Evolutionary conservation across 1,139 yeast species (phyloP), one percentile per base, ranked within the genome.

Genomic region (Candida sanyaensis): DNA sequence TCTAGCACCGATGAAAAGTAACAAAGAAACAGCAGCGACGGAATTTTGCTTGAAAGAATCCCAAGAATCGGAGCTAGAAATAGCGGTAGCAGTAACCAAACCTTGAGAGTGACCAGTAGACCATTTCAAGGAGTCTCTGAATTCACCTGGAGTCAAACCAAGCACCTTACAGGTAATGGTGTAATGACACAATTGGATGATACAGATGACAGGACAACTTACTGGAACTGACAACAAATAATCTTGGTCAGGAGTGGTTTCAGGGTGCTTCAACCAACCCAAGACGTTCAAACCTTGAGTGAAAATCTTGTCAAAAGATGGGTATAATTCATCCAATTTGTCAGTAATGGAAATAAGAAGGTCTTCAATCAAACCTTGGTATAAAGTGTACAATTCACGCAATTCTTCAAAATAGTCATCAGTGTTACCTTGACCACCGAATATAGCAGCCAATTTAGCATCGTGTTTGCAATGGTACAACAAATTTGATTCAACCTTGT

Each of bases 21-120:
- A 77, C 61, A 92, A 76, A 47, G 93, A 82, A 56, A 91, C 81
- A 32, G 96, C 91, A 71, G 88, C 88, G 59, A 84, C 71, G 49
- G 96, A 76, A 58, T 86, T 80, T 48, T 72, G 75, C 65, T 80
- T 78, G 74, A 89, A 93, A 24, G 90, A 81, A 12, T 83, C 88
- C 98, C 98, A 92, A 43, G 88, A 78, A 62, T 83, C 85, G 23
- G 97, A 81, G 52, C 92, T 83, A 39, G 98, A 88, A 60, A 93
- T 81, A 34, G 96, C 96, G 55, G 91, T 82, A 34, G 99, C 96
- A 37, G 97, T 89, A 49, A 93, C 88, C 61, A 93, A 77, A 74
- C 99, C 99, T 77, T 93, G 99, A 37, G 98, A 92, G 69, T 93
- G 99, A 73, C 99, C 99, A 46, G 98, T 92, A 41, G 97, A 83